Evolutionary conservation across 108 stramenopile genomes (phyloP).

Genomic region (Fistulifera solaris): DNA sequence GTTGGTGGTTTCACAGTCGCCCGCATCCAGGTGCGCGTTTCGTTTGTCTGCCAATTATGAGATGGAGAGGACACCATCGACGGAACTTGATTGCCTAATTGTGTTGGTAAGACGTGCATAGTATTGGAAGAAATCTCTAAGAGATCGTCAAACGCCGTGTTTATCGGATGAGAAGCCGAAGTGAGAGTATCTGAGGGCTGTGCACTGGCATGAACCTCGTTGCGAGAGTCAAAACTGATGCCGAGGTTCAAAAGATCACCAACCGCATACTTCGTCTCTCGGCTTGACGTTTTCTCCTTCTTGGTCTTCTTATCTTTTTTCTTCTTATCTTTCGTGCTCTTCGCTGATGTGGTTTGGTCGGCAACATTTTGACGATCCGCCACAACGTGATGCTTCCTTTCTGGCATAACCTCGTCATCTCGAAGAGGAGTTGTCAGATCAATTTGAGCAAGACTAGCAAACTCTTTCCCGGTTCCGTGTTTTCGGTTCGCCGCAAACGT

Average conservation of each 20-base stretch:
- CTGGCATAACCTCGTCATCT: slow-evolving; percentile 79
- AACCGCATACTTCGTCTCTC: slow-evolving; percentile 12
- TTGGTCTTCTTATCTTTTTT: slow-evolving; percentile 52
- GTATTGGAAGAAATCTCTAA: slow-evolving; percentile 33
- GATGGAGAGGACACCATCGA: slow-evolving; percentile 22
- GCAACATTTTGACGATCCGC: slow-evolving; percentile 15
- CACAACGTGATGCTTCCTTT: slow-evolving; percentile 59
- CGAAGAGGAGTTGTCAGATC: slow-evolving; percentile 79
- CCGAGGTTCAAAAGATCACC: slow-evolving; percentile 49
- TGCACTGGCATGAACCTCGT: slow-evolving; percentile 2
- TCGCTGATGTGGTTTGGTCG: background rate
- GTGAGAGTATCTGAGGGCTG: too few species aligned
- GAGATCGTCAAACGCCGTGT: slow-evolving; percentile 71
- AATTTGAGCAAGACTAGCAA: slow-evolving; percentile 60
- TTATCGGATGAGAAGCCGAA: slow-evolving; percentile 27
- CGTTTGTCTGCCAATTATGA: slow-evolving; percentile 21
- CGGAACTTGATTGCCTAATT: slow-evolving; percentile 3
- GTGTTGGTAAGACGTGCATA: slow-evolving; percentile 4
- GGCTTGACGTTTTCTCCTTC: slow-evolving; percentile 17
- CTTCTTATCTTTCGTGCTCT: slow-evolving; percentile 31
- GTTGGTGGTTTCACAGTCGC: too few species aligned
- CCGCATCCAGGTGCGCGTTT: slow-evolving; percentile 7
- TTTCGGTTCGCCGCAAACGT: slow-evolving; percentile 8
- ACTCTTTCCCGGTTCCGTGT: slow-evolving; percentile 23
- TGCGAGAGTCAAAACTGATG: background rate